A percentile compares a stretch with the other conserved stretches of the same genome.
Evolutionary conservation across 2,329 filamentous ascomycete genomes (phyloP).

Genomic region (Trichoderma brevicompactum): DNA sequence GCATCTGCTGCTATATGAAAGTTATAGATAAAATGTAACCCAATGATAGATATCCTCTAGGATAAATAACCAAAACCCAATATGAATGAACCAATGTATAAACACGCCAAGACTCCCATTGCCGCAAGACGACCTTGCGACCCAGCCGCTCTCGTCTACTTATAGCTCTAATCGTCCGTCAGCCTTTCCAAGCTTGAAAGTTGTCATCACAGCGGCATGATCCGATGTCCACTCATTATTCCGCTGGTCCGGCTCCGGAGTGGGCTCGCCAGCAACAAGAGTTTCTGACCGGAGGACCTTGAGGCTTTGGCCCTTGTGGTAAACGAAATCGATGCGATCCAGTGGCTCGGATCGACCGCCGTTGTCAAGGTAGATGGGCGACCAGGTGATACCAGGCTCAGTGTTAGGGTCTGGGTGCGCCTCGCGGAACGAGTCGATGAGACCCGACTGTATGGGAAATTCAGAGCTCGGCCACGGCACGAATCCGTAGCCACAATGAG

Average conservation of each 20-base stretch:
- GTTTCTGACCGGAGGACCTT: constrained; percentile 39
- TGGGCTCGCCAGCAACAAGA: constrained; percentile 43
- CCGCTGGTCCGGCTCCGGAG: constrained; percentile 41
- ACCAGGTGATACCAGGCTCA: constrained; percentile 47
- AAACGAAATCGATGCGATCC: constrained; percentile 51
- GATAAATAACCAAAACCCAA: background rate
- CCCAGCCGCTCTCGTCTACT: background rate
- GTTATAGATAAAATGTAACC: background rate
- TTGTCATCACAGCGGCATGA: constrained; percentile 43
- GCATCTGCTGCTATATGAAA: background rate
- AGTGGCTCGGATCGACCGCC: constrained; percentile 42
- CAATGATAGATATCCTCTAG: background rate
- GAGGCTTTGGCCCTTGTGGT: constrained; percentile 43
- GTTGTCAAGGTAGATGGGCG: constrained; percentile 45
- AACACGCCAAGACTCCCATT: background rate
- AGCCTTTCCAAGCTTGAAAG: constrained; percentile 32
- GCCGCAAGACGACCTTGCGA: background rate
- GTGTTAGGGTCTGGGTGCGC: constrained; percentile 43
- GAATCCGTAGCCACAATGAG: constrained; percentile 44
- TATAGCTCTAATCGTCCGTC: background rate
- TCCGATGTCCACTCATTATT: constrained; percentile 50
- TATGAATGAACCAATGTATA: background rate
- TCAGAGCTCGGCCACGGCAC: constrained; percentile 48
- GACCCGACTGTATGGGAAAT: constrained; percentile 41
- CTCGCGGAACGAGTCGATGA: constrained; percentile 48